Base-by-base conservation (phyloP, 192 early-diverging fungal species). In the Coemansia sp. region DNA sequence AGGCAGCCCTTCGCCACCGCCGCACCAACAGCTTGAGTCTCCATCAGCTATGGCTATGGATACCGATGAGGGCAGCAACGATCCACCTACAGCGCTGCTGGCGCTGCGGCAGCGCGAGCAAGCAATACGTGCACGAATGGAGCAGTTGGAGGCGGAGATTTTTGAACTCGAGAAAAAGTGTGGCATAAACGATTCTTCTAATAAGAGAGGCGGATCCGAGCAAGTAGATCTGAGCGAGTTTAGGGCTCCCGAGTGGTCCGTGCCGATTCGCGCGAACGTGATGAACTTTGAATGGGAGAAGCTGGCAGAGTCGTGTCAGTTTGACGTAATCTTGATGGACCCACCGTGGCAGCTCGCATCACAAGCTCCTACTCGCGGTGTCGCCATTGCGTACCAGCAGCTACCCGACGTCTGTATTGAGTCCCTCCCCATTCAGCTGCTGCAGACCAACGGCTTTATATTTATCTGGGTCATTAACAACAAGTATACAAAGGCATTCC, bases 401-500 rank as follows among this genome's bases (percentile, higher is more conserved):
- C 86, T 98, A 5, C 94, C 93, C 7, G 95, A 98, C 77, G 85
- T 89, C n/a, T 89, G 88, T 58, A 96, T 98, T 62, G 93, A 95
- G 59, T 88, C 90, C 24, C 75, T 98, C 8, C 95, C 95, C 18
- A 92, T 98, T 50, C 85, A 85, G 7, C 84, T 89, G 68, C 87
- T 98, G 30, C 91, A 93, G 64, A 86, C 82, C 18, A 91, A 89
- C 67, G 95, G 95, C 21, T 96, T 96, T 64, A 87, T 96, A 5
- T 98, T 98, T 67, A 95, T 98, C 56, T 98, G 95, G 95, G 95
- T 98, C 44, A 96, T 98, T 70, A 98, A 98, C 83, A 94, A 94
- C 86, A 98, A 96, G 84, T 98, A 95, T 82, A 90, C 91, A 56
- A 92, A 89, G 69, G 94, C 93, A 1, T 95, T 97, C 74, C 93